phyloP scores from a whole-genome alignment of 371 early-diverging fungal genomes.

The Syncephalastrum racemosum region DNA sequence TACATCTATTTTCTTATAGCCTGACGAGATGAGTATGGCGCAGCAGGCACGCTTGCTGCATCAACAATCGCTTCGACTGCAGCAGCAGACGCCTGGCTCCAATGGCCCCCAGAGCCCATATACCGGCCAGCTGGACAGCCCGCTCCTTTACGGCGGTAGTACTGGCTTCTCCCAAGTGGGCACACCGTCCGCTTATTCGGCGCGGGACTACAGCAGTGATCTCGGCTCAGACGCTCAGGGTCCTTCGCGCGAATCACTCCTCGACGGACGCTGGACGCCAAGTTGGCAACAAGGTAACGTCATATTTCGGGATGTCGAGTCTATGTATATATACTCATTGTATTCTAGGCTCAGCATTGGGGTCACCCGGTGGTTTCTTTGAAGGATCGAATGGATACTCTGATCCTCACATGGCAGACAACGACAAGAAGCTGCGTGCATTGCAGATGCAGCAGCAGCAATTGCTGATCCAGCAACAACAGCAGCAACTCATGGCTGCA shows the following conservation, averaged over 20 bases:
- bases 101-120: background rate
- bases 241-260: background rate
- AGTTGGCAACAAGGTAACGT: background rate
- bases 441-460: constrained; percentile 46
- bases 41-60: constrained; percentile 19
- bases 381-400: background rate
- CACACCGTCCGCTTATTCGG: background rate
- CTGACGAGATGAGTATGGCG: constrained; percentile 4
- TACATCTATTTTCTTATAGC: constrained; percentile 2
- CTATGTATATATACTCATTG: background rate
- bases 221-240: background rate
- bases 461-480: constrained; percentile 44
- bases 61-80: constrained; percentile 6
- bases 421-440: constrained; percentile 55
- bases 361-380: background rate
- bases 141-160: constrained; percentile 3
- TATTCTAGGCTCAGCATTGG: background rate
- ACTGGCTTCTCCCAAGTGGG: background rate
- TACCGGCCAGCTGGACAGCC: background rate
- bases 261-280: constrained; percentile 3
- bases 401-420: background rate
- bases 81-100: constrained; percentile 1
- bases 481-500: constrained; percentile 52
- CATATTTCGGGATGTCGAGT: background rate
- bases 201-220: background rate